Percentiles rank a stretch among this genome's conserved stretches.
These are phyloP conservation scores for Scheffersomyces stipitis DNA, from an alignment of 805 yeast genomes.

Conservation along the genomic window DNA sequence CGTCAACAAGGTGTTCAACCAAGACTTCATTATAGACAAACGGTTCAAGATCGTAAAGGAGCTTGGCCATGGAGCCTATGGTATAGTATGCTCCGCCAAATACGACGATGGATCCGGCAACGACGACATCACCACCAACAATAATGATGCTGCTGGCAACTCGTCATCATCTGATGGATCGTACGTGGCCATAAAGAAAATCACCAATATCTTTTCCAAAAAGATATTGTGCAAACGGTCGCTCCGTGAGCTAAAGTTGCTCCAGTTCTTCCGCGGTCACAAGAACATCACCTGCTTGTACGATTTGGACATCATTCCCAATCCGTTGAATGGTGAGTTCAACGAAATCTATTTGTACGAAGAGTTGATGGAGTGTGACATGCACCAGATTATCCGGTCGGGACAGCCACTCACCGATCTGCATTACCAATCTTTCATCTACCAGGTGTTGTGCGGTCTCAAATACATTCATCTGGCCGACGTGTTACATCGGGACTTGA, in stretches of 20 bases:
- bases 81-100: slow-evolving; percentile 92
- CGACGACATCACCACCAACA: not conserved
- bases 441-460: slow-evolving; percentile 89
- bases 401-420: slow-evolving; percentile 93
- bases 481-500: slow-evolving; percentile 89
- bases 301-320: slow-evolving; percentile 88
- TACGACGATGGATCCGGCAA: slow-evolving; percentile 67
- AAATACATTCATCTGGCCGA: slow-evolving; percentile 89
- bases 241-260: slow-evolving; percentile 81
- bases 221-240: slow-evolving; percentile 91
- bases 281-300: slow-evolving; percentile 93
- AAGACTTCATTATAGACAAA: slow-evolving; percentile 88
- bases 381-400: slow-evolving; percentile 94
- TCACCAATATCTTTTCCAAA: slow-evolving; percentile 90
- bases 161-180: slow-evolving; percentile 28
- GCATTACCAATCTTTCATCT: slow-evolving; percentile 89
- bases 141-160: no score
- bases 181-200: slow-evolving; percentile 89
- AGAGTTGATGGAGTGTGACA: slow-evolving; percentile 97
- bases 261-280: slow-evolving; percentile 94
- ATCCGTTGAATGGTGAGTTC: slow-evolving; percentile 59
- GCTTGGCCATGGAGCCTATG: slow-evolving; percentile 97
- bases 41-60: slow-evolving; percentile 88
- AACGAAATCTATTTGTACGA: slow-evolving; percentile 93
- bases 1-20: slow-evolving; percentile 54